Evolutionary conservation across 495 filamentous ascomycete species (phyloP).

Genomic region (Penicillium cinerascens): DNA sequence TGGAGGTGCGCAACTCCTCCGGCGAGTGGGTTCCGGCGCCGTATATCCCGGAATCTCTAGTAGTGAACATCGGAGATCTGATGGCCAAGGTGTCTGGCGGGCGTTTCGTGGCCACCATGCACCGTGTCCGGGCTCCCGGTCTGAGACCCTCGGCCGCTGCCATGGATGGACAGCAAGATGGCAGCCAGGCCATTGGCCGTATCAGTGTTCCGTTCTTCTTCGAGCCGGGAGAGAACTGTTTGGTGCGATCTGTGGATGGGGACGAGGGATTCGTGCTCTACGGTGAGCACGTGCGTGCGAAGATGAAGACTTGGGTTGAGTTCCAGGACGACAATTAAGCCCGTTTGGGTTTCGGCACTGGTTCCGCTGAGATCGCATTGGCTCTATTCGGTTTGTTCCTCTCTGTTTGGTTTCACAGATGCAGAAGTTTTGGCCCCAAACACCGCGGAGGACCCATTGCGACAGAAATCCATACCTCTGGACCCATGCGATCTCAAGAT

Average conservation of each 20-base stretch:
- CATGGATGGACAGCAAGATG: background rate
- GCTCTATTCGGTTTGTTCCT: too few relatives aligned
- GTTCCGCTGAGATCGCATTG: too few relatives aligned
- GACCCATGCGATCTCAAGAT: background rate
- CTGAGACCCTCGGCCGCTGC: background rate
- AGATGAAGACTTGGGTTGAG: conserved; percentile 49
- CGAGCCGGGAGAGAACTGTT: conserved; percentile 42
- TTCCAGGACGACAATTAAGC: conserved; percentile 16
- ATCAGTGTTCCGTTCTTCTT: conserved; percentile 51
- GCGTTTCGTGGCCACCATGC: conserved; percentile 46
- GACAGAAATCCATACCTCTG: background rate
- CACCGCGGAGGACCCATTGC: background rate
- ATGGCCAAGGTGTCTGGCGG: conserved; percentile 46
- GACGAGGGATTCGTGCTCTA: conserved; percentile 35
- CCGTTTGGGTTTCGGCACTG: too few relatives aligned
- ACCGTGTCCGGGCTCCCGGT: conserved; percentile 38
- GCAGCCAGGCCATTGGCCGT: conserved; percentile 24
- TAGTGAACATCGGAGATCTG: conserved; percentile 52
- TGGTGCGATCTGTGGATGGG: conserved; percentile 34
- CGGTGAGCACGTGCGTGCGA: conserved; percentile 42
- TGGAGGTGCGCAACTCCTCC: conserved; percentile 40
- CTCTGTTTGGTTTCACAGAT: too few relatives aligned
- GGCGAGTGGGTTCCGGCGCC: conserved; percentile 44
- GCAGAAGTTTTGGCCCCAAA: background rate
- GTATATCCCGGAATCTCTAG: conserved; percentile 40